phyloP scores from a whole-genome alignment of 1,284 basidiomycete genomes.

The Kalmanozyma brasiliensis region DNA sequence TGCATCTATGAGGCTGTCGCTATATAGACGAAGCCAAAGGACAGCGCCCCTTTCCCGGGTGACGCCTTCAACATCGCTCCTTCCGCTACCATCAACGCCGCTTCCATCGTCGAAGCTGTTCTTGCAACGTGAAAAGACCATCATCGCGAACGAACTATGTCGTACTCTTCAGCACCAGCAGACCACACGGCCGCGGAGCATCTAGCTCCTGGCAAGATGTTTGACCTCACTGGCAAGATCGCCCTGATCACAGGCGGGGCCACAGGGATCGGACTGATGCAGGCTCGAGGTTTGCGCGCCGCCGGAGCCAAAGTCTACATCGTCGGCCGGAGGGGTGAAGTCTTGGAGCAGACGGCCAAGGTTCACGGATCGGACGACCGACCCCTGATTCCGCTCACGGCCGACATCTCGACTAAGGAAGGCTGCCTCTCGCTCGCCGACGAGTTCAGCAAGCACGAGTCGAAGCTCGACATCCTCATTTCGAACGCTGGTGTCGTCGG shows the following conservation, averaged over 20 bases:
- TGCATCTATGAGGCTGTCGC: too few relatives aligned
- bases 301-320: slow-evolving; percentile 83
- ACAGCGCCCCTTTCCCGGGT: neutral
- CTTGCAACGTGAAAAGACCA: too few relatives aligned
- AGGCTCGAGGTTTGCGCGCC: slow-evolving; percentile 77
- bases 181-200: slow-evolving; percentile 24
- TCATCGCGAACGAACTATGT: slow-evolving; percentile 6
- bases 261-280: slow-evolving; percentile 79
- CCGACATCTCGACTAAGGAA: slow-evolving; percentile 43
- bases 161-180: slow-evolving; percentile 30
- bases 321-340: slow-evolving; percentile 45
- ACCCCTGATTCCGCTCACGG: slow-evolving; percentile 37
- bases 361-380: slow-evolving; percentile 39
- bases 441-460: slow-evolving; percentile 43
- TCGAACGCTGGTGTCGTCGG: slow-evolving; percentile 51
- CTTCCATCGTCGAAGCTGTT: too few relatives aligned
- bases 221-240: slow-evolving; percentile 69
- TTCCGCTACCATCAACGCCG: slow-evolving; percentile 1
- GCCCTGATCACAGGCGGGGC: slow-evolving; percentile 83
- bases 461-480: slow-evolving; percentile 49
- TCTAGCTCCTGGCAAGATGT: slow-evolving; percentile 26
- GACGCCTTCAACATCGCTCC: neutral
- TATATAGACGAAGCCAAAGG: neutral
- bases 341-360: slow-evolving; percentile 48
- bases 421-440: slow-evolving; percentile 38